These are phyloP conservation scores for Aureobasidium sp. DNA, from an alignment of 2,329 filamentous ascomycete species.

Conservation along the genomic window DNA sequence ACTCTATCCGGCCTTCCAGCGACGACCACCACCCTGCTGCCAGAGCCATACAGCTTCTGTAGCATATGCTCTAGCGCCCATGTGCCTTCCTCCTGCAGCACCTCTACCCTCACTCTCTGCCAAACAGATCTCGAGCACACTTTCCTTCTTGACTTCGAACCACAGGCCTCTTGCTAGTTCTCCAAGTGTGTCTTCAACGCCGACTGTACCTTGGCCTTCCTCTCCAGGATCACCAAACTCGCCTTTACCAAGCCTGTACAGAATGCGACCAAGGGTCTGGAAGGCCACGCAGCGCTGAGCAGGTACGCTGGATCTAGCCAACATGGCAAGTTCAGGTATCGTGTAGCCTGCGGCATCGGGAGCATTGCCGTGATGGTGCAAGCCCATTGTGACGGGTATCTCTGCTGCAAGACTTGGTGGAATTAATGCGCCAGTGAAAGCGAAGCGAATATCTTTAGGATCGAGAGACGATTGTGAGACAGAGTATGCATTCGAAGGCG, in stretches of 20 bases:
- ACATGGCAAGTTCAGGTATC: constrained; percentile 71
- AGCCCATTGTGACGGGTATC: constrained; percentile 68
- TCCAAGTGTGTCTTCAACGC: constrained; percentile 42
- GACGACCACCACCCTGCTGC: constrained; percentile 60
- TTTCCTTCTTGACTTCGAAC: constrained; percentile 68
- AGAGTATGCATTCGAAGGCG: constrained; percentile 70
- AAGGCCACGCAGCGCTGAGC: constrained; percentile 87
- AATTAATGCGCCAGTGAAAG: constrained; percentile 74
- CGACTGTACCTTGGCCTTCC: constrained; percentile 26
- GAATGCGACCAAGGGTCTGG: constrained; percentile 77
- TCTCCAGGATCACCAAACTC: constrained; percentile 53
- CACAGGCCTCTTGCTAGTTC: constrained; percentile 69
- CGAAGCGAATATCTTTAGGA: constrained; percentile 75
- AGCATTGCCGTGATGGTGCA: constrained; percentile 90
- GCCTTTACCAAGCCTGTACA: constrained; percentile 75
- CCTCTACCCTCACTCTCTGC: constrained; percentile 61
- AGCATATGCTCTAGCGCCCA: constrained; percentile 76
- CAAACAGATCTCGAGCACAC: constrained; percentile 67
- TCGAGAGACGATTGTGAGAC: constrained; percentile 66
- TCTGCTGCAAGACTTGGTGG: constrained; percentile 66
- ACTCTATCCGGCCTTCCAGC: constrained; percentile 45
- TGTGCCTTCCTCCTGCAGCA: constrained; percentile 55
- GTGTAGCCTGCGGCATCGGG: constrained; percentile 95
- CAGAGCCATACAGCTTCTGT: constrained; percentile 86
- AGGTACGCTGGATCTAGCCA: constrained; percentile 74